Base-by-base conservation (phyloP, 306 rosid genomes). In the Castanea mollissima region DNA sequence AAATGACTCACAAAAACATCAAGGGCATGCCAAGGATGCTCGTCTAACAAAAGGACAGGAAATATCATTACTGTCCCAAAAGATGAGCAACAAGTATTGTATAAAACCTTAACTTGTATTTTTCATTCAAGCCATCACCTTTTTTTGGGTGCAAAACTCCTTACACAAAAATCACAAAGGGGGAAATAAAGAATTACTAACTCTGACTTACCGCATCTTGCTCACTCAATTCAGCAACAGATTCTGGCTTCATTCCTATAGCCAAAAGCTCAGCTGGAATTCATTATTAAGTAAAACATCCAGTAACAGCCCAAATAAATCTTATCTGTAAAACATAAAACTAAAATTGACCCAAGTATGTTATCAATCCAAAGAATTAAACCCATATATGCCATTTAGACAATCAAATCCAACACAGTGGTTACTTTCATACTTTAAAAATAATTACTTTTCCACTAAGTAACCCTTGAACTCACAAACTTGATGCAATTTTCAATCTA, bases 151-250 rank as follows among this genome's bases (percentile, higher is more conserved):
- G 27, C 27, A 25, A 25, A 25, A 25, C 27, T 25, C 27, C 27
- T 25, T 1, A 25, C 27, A 25, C 27, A 25, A 25, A 25, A 25
- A 25, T 0, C 27, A 35, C 51, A 68, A 35, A 2, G 12, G n/a
- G 7, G 15, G 29, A 78, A 31, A 13, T 6, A 4, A 31, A 16
- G 8, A 57, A 62, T 4, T 18, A 72, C n/a, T 20, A 69, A 59
- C 25, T 23, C 51, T 20, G 56, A 65, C 83, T 32, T 85, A 88
- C 94, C 86, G 16, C 78, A 23, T 87, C 74, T 75, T 71, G 81
- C 75, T 79, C 76, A 19, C 69, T 81, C 83, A 78, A 59, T 60
- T 29, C 84, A 41, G 81, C 56, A 78, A 32, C 79, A 32, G 76
- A 57, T 35, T 73, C 81, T 51, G 84, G 21, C 14, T 78, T 81